Conservation (phyloP, 768 basidiomycete genomes). For the Lactarius hengduanensis region DNA sequence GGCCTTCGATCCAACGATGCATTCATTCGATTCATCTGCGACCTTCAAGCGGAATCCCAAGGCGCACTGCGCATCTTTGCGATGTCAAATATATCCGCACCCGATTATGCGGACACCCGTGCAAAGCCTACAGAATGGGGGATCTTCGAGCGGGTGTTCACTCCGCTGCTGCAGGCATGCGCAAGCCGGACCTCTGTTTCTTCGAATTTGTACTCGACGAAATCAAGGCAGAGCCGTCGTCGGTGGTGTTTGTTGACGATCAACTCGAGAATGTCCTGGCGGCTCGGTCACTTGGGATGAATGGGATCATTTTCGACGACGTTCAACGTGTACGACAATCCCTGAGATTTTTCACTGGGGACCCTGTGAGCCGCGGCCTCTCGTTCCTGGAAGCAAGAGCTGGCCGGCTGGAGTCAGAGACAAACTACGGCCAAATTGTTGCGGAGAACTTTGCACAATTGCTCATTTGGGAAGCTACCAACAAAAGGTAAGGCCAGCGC, state of each 20-base stretch:
- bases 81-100: conserved; percentile 59
- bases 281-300: conserved; percentile 55
- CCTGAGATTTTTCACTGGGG: conserved; percentile 48
- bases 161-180: conserved; percentile 52
- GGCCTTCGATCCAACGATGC: conserved; percentile 46
- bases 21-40: conserved; percentile 46
- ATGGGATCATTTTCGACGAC: conserved; percentile 52
- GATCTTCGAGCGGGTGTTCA: conserved; percentile 51
- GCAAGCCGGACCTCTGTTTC: conserved; percentile 56
- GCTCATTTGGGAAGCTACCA: conserved; percentile 53
- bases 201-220: conserved; percentile 51
- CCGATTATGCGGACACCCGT: conserved; percentile 48
- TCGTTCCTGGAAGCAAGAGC: conserved; percentile 44
- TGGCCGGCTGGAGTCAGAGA: conserved; percentile 45
- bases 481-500: conserved; percentile 38
- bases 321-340: conserved; percentile 42
- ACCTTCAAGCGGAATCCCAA: conserved; percentile 43
- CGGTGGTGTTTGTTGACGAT: conserved; percentile 58
- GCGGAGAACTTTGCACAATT: conserved; percentile 60
- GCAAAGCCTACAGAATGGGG: conserved; percentile 48
- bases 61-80: conserved; percentile 46
- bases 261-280: conserved; percentile 57
- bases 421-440: conserved; percentile 41
- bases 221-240: conserved; percentile 45
- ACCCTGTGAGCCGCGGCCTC: conserved; percentile 46